Base-by-base conservation (phyloP, 2,329 filamentous ascomycete species). In the Paecilomyces formosus region DNA sequence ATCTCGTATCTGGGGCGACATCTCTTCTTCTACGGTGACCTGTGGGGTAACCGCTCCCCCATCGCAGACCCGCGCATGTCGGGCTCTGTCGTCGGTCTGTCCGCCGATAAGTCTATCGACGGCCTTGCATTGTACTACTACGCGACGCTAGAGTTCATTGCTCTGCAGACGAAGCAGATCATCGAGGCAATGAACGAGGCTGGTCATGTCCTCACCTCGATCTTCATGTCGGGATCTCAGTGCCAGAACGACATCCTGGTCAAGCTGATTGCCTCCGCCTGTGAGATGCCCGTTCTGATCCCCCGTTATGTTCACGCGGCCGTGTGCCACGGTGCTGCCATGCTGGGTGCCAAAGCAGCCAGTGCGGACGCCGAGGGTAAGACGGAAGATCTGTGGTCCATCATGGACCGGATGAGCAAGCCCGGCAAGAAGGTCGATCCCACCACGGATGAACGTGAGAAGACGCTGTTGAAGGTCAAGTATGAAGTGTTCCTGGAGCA, bases 141-240 rank as follows among this genome's bases (percentile, higher is more conserved):
- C 70, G 90, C 86, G 24, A 95, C 93, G 3, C 91, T 99, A 85
- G 94, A 99, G 78, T 97, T 97, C 76, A 97, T 99, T 68, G 92
- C 94, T 30, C 84, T 97, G 74, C 94, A 99, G 76, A 99, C 94
- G 0, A 87, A 90, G 59, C 94, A 99, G 75, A 99, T 99, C 68
- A 84, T 99, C 63, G 88, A 95, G 68, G 84, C 88, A 35, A 97
- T 99, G 92, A 99, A 97, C 80, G 80, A 83, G 53, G 81, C 91
- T 1, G 94, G 94, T 9, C 94, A 99, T 77, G 80, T 84, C 65
- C 92, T 99, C 73, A 86, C 83, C 55, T 93, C 88, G 63, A 96
- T 99, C 76, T 99, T 97, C 84, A 97, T 99, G 94, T 96, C 91
- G 3, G 94, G 94, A 61, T 95, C 90, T 11, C 94, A 97, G 74